Base-by-base conservation (phyloP, 73 alveolate genomes). In the Stentor coeruleus region DNA sequence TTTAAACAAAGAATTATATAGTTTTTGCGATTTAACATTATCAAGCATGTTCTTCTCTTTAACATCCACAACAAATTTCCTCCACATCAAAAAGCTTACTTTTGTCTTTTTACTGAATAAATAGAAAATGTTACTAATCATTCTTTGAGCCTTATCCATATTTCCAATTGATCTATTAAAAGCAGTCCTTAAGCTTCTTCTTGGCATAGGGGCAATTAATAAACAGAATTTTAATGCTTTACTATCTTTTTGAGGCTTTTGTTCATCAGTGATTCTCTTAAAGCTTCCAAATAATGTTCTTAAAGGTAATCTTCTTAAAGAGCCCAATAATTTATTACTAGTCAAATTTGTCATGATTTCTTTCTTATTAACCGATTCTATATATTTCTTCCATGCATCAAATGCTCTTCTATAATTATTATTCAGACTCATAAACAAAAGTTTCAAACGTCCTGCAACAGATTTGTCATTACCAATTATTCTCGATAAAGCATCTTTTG, bases 401-500 rank as follows among this genome's bases (percentile, higher is more conserved):
- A 49, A 49, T 11, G 66, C 66, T 49, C 66, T 49, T 49, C 20
- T 49, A 20, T 49, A 49, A 6, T 20, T 20, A 20, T 49, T 49
- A 20, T 20, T 49, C 20, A 49, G 6, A 11, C 28, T 20, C 66
- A 49, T 6, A 20, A 49, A 49, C 66, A 49, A 20, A 6, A 49
- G 14, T 59, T 59, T 59, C 3, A 59, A 38, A 14, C 6, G 26
- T 20, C 79, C 79, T 26, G 79, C 79, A 11, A 66, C 79, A 20
- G 11, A 11, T 1, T 33, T 31, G 1, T 31, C 79, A 20, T 31
- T 31, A 26, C 79, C 79, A 31, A 33, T 2, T 0, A 66, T 33
- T 66, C 79, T 66, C 33, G 42, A 37, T 40, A 66, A 66, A 20
- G 39, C 39, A 33, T 66, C 79, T 66, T 66, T 66, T 26, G n/a